Evolutionary conservation across 1,284 basidiomycete genomes (phyloP).

Genomic region (Apiotrichum sp.): DNA sequence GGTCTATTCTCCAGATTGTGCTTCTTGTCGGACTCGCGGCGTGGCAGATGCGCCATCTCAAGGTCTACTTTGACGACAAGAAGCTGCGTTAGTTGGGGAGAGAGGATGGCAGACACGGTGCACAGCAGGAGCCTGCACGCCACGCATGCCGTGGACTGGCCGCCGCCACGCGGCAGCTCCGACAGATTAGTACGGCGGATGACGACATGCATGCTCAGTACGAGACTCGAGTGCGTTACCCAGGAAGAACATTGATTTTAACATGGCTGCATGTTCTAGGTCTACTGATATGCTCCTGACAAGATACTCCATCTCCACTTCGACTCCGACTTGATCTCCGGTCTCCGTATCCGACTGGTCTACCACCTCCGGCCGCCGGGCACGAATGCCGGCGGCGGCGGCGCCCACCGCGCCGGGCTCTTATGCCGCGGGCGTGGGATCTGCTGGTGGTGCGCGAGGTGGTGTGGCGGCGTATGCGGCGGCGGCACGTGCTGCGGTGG

Average conservation of each 20-base stretch:
- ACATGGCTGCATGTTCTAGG: background rate
- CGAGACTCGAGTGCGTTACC: background rate
- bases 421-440: background rate
- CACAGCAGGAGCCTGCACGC: background rate
- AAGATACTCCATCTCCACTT: too few relatives aligned
- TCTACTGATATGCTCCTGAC: too few relatives aligned
- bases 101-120: background rate
- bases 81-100: constrained; percentile 58
- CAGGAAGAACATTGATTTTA: too few relatives aligned
- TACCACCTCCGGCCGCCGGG: constrained; percentile 13
- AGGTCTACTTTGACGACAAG: constrained; percentile 81
- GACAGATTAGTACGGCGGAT: background rate
- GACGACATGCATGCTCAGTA: constrained; percentile 1
- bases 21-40: constrained; percentile 77
- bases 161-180: too few relatives aligned
- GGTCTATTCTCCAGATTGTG: constrained; percentile 77
- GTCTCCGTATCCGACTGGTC: too few relatives aligned
- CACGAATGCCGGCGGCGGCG: constrained; percentile 3
- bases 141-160: background rate
- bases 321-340: too few relatives aligned
- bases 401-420: background rate
- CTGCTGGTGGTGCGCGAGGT: background rate
- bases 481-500: background rate
- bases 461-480: background rate
- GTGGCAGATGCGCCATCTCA: constrained; percentile 91